Base-by-base conservation (phyloP, 768 basidiomycete genomes). In the Cubamyces sp. region DNA sequence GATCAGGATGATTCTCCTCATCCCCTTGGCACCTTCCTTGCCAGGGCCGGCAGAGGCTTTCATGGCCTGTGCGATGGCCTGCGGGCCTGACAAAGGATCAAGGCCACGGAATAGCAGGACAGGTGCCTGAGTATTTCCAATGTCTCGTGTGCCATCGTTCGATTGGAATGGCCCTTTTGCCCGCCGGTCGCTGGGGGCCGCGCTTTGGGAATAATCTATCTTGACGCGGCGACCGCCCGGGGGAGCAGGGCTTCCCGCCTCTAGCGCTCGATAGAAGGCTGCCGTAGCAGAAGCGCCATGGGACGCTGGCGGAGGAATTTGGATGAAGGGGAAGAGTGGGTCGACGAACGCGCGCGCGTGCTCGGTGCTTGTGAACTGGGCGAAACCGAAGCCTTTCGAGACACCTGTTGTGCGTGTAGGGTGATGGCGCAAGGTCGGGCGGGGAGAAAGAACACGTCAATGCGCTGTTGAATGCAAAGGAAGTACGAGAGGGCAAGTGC, bases 371-470 rank as follows among this genome's bases (percentile, higher is more conserved):
- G 88, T 78, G 74, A 99, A 99, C 77, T 94, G 92, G 69, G 94
- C 96, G 76, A 99, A 99, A 61, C 95, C 97, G 73, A 98, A 98
- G 71, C 93, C 91, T 77, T 96, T 96, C 57, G 96, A 96, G 64
- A 83, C 78, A 87, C 93, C 93, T 94, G 63, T 59, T 39, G 42
- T 5, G 40, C 48, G 45, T 87, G 76, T 19, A n/a, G 9, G 54
- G 40, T 26, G 39, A 6, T 85, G 83, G 80, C 39, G 28, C 26
- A 23, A 34, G 63, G 53, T 34, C 48, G 43, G 23, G 58, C 47
- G 37, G 49, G 77, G 78, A 81, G 79, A 82, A 79, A 70, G 72
- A 76, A 71, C 79, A 87, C 75, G 88, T 91, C 79, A 93, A 91
- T 88, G 86, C 78, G 81, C 63, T 69, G 68, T 64, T 79, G 84